Evolutionary conservation across 208 protist genomes (phyloP), one percentile per base, ranked within the genome.

Genomic region (Leishmania major): DNA sequence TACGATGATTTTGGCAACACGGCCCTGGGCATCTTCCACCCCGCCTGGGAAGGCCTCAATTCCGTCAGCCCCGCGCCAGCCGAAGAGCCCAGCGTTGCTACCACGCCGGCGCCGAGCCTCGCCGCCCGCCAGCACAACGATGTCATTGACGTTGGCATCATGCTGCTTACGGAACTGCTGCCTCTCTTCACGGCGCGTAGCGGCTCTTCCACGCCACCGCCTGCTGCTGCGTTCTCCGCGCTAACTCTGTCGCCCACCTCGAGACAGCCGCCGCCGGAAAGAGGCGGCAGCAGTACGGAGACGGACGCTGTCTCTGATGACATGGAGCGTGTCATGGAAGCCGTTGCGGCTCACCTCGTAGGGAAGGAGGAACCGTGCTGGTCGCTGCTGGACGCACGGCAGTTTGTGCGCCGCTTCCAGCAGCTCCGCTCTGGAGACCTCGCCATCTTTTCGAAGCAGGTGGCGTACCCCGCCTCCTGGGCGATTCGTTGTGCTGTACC

Each of bases 1-100:
- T 93, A 90, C 84, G 92, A 95, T 80, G 89, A 92, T 79, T 95
- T 95, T 80, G 92, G 92, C 77, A 92, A 93, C 81, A 91, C 89
- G 3, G 85, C 87, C 37, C 79, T 95, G 0, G 92, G 90, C n/a
- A 82, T 88, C 53, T 95, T 95, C 69, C 84, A 77, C 49, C 87
- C 83, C 70, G 67, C 81, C 76, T 84, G 78, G 80, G 19, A 71
- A 35, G 51, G 49, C 82, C 11, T 55, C 43, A 59, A 77, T 75
- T 17, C 77, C 37, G 37, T n/a, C 25, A 79, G 2, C 53, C 55
- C 31, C 53, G 11, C 67, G 66, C 4, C 60, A 43, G 6, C 13
- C 69, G 43, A 53, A 15, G 69, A 49, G 64, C 69, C 60, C 31
- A 51, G 49, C 40, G 57, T 19, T 60, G n/a, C 51, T 31, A 25